A percentile compares a stretch with the other conserved stretches of the same genome.
phyloP scores from a whole-genome alignment of 768 basidiomycete species.

The Psilocybe cyanescens region DNA sequence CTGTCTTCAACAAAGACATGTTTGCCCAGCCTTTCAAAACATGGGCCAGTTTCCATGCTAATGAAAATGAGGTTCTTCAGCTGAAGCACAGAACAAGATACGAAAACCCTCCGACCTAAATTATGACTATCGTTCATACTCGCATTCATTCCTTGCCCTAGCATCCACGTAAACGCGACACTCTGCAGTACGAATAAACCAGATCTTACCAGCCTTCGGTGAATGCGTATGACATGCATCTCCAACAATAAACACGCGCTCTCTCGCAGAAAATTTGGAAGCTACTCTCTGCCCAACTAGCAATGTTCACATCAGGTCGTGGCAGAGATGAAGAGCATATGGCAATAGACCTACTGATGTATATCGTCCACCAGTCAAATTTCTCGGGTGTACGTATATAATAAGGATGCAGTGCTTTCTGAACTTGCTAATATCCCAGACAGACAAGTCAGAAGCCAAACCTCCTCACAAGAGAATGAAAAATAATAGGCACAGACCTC shows the following conservation, averaged over 20 bases:
- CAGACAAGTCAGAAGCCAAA: not conserved
- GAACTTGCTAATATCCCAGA: slow-evolving; percentile 47
- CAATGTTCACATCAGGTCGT: not conserved
- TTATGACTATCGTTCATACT: slow-evolving; percentile 80
- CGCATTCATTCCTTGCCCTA: slow-evolving; percentile 80
- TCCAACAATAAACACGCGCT: slow-evolving; percentile 77
- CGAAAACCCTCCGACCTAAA: slow-evolving; percentile 44
- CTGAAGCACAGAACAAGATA: not conserved
- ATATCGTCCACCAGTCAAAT: slow-evolving; percentile 77
- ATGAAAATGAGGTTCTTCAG: not conserved
- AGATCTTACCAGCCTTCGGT: slow-evolving; percentile 59
- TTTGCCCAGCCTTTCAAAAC: slow-evolving; percentile 60
- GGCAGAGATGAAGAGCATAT: not conserved
- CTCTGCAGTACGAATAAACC: not conserved
- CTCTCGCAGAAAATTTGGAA: slow-evolving; percentile 57
- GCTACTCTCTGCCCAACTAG: slow-evolving; percentile 79
- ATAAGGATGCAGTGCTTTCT: slow-evolving; percentile 61
- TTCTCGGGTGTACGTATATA: slow-evolving; percentile 47
- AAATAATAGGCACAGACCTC: slow-evolving; percentile 39
- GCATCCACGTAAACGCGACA: not conserved
- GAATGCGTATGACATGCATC: slow-evolving; percentile 77
- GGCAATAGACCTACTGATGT: slow-evolving; percentile 52
- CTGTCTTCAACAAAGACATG: slow-evolving; percentile 52
- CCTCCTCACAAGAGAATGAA: not conserved
- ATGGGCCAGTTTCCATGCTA: slow-evolving; percentile 65